Conservation (phyloP, 2,329 filamentous ascomycete species). For the Venturia oleaginea region DNA sequence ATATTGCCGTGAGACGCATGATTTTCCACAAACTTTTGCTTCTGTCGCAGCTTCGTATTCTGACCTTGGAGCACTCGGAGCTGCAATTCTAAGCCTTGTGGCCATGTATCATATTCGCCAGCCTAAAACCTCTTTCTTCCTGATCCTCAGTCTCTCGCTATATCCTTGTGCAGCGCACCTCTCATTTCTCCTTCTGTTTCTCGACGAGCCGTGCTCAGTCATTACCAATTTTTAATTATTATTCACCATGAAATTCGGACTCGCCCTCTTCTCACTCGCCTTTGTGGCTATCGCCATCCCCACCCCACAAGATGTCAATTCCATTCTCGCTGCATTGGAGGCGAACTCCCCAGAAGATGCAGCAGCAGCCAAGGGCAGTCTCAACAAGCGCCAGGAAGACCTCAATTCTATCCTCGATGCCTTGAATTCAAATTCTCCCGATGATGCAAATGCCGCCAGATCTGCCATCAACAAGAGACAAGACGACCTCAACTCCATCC, state of each 20-base stretch:
- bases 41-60: background rate
- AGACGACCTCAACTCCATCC: constrained; percentile 4
- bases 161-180: background rate
- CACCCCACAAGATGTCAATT: constrained; percentile 4
- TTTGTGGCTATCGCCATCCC: background rate
- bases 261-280: background rate
- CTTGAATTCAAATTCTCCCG: background rate
- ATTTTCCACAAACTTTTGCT: background rate
- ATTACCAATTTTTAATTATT: background rate
- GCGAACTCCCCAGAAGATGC: constrained; percentile 9
- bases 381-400: constrained; percentile 7
- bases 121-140: background rate
- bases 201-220: background rate
- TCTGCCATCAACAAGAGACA: constrained; percentile 4
- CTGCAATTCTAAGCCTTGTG: background rate
- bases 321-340: constrained; percentile 8
- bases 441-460: constrained; percentile 2
- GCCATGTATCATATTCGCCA: background rate
- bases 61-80: background rate
- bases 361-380: background rate
- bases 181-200: background rate
- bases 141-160: background rate
- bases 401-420: constrained; percentile 3
- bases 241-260: background rate
- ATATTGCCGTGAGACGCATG: background rate